Evolutionary conservation across 2,329 filamentous ascomycete genomes (phyloP).

Genomic region (Sordariomycetes sp.): DNA sequence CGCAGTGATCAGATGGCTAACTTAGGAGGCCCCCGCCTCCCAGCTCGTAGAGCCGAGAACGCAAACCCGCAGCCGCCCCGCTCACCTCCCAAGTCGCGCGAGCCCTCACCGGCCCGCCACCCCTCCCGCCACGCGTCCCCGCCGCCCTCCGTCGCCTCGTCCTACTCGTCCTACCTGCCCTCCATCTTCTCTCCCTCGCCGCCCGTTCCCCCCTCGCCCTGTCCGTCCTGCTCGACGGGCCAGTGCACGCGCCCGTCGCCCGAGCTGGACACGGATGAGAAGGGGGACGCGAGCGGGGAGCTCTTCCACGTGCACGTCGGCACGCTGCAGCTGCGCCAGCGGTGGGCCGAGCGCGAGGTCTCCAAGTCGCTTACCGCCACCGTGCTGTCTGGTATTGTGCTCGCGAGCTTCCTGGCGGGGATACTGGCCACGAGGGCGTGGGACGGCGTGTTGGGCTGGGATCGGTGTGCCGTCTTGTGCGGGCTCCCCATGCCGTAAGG

Average conservation of each 20-base stretch:
- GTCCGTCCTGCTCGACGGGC: conserved; percentile 16
- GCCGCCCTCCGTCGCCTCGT: background rate
- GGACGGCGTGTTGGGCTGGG: conserved; percentile 4
- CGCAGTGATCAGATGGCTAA: background rate
- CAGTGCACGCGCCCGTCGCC: conserved; percentile 11
- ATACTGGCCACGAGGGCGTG: conserved; percentile 1
- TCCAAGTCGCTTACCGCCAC: conserved; percentile 13
- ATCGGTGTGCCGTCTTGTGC: background rate
- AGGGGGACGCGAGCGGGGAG: conserved; percentile 12
- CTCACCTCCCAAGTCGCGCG: background rate
- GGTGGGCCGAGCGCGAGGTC: conserved; percentile 19
- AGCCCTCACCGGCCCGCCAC: background rate
- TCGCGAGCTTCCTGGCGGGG: conserved; percentile 12
- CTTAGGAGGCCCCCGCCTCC: background rate
- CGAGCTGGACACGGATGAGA: conserved; percentile 12
- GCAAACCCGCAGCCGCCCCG: background rate
- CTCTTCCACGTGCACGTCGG: conserved; percentile 23
- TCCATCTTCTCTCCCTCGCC: background rate
- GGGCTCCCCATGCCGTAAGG: background rate
- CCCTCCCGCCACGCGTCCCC: background rate
- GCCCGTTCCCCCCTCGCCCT: background rate
- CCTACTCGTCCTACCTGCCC: background rate
- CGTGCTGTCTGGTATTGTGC: conserved; percentile 10
- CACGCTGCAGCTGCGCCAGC: conserved; percentile 15
- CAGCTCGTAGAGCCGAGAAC: background rate